A percentile compares a stretch with the other conserved stretches of the same genome.
Evolutionary conservation across 2,329 filamentous ascomycete genomes (phyloP).

Genomic region (Pseudogymnoascus sp.): DNA sequence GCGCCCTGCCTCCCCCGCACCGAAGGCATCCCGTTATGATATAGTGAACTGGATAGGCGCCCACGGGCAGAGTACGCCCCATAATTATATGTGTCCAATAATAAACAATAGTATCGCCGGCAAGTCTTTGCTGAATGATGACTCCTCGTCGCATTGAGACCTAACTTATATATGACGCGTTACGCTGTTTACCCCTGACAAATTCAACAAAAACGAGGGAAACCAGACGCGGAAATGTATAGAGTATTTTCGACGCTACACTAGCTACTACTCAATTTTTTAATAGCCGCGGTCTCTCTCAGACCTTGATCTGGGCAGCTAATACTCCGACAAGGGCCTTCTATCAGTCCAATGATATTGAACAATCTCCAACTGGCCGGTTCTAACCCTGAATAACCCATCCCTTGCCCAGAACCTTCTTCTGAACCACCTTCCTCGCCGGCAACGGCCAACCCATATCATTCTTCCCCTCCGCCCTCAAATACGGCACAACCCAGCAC

Average conservation of each 20-base stretch:
- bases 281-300: neutral
- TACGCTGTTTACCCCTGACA: no score
- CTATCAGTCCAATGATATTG: neutral
- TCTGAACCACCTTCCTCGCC: conserved; percentile 76
- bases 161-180: no score
- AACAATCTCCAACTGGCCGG: neutral
- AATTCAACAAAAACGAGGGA: no score
- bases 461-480: conserved; percentile 60
- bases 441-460: conserved; percentile 77
- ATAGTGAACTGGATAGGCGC: no score
- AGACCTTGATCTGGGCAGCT: neutral
- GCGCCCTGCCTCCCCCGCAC: no score
- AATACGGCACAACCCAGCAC: conserved; percentile 74
- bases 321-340: neutral
- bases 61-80: no score
- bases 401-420: conserved; percentile 60
- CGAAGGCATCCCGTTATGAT: no score
- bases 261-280: neutral
- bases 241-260: neutral
- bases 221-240: no score
- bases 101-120: no score
- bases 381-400: conserved; percentile 49
- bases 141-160: no score
- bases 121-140: no score
- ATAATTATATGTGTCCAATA: no score